These are phyloP conservation scores for Auriscalpium vulgare DNA, from an alignment of 768 basidiomycete species.

Conservation along the genomic window DNA sequence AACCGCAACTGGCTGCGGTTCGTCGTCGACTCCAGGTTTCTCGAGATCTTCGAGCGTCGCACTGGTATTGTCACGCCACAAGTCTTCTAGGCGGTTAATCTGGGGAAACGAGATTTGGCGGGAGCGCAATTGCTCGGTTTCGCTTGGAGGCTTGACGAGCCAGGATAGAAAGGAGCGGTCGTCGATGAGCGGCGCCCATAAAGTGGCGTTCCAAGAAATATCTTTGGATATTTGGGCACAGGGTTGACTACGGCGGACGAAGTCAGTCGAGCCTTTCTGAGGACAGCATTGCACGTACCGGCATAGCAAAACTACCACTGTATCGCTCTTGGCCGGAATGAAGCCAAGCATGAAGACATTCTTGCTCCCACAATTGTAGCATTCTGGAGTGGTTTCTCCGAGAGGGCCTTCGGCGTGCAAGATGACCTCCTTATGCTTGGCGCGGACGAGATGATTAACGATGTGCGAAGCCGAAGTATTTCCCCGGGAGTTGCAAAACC, in stretches of 20 bases:
- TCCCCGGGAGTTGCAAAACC: slow-evolving; percentile 98
- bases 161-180: slow-evolving; percentile 98
- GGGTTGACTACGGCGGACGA: slow-evolving; percentile 62
- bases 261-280: neutral
- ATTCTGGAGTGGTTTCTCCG: slow-evolving; percentile 97
- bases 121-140: slow-evolving; percentile 92
- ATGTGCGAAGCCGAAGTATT: slow-evolving; percentile 98
- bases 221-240: slow-evolving; percentile 96
- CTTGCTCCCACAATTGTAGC: slow-evolving; percentile 98
- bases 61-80: slow-evolving; percentile 94
- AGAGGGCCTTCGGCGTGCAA: slow-evolving; percentile 91
- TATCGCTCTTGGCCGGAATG: slow-evolving; percentile 98
- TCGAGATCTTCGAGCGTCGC: slow-evolving; percentile 96
- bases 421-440: slow-evolving; percentile 98
- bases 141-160: slow-evolving; percentile 95
- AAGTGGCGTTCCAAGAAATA: slow-evolving; percentile 95
- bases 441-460: slow-evolving; percentile 97
- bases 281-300: slow-evolving; percentile 49
- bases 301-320: slow-evolving; percentile 94
- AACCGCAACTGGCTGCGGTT: slow-evolving; percentile 84
- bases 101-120: slow-evolving; percentile 96
- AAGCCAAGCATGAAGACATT: slow-evolving; percentile 99
- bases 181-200: slow-evolving; percentile 98
- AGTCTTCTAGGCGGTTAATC: slow-evolving; percentile 93
- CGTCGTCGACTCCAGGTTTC: slow-evolving; percentile 96